Percentiles rank a stretch among this genome's conserved stretches.
These are phyloP conservation scores for Lumnitzera racemosa DNA, from an alignment of 345 rosid species.

Conservation along the genomic window DNA sequence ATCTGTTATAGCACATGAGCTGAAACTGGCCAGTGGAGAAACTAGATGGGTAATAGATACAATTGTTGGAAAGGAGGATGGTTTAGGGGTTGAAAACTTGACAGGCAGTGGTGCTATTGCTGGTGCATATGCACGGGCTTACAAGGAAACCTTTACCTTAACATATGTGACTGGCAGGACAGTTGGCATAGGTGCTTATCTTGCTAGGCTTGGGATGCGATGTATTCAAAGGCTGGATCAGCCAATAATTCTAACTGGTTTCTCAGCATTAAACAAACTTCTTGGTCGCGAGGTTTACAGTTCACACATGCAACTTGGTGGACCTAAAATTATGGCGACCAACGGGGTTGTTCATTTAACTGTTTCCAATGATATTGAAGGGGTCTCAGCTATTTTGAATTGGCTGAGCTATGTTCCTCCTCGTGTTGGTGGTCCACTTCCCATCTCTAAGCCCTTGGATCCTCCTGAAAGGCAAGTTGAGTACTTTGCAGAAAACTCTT, in stretches of 20 bases:
- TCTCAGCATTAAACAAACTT: constrained; percentile 94
- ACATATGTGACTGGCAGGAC: constrained; percentile 96
- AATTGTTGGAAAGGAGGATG: constrained; percentile 94
- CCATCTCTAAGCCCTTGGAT: constrained; percentile 54
- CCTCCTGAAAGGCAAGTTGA: constrained; percentile 86
- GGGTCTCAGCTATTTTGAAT: constrained; percentile 78
- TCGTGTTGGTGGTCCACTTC: constrained; percentile 69
- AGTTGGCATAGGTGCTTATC: constrained; percentile 98
- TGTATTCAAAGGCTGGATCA: constrained; percentile 99
- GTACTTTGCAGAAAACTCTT: constrained; percentile 78
- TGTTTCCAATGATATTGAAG: constrained; percentile 97
- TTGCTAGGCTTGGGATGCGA: constrained; percentile 97
- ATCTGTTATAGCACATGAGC: constrained; percentile 82
- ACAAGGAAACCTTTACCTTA: constrained; percentile 87
- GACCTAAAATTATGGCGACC: constrained; percentile 98
- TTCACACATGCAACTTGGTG: constrained; percentile 99
- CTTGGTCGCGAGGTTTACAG: constrained; percentile 99
- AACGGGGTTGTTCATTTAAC: constrained; percentile 98
- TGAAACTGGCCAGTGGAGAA: constrained; percentile 72
- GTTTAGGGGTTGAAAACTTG: constrained; percentile 92
- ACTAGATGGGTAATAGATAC: constrained; percentile 91
- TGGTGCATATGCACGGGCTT: constrained; percentile 95
- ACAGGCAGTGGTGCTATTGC: constrained; percentile 99
- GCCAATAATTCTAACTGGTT: constrained; percentile 96
- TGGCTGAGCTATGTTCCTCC: constrained; percentile 96